A percentile compares a stretch with the other conserved stretches of the same genome.
phyloP scores from a whole-genome alignment of 495 filamentous ascomycete genomes.

The Choiromyces venosus region DNA sequence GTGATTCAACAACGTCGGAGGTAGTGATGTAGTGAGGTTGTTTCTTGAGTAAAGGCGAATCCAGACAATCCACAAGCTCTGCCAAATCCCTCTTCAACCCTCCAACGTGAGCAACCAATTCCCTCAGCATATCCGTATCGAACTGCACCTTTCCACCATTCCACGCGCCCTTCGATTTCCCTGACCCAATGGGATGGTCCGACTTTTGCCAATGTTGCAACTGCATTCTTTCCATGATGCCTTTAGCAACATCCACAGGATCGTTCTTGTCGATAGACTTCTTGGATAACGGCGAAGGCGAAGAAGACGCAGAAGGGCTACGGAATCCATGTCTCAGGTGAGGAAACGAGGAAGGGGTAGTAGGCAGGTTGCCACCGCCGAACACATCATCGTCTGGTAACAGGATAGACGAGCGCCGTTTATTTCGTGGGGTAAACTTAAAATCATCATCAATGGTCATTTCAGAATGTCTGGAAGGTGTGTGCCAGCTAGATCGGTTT shows the following conservation, averaged over 20 bases:
- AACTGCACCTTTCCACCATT: slow-evolving; percentile 35
- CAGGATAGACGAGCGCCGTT: slow-evolving; percentile 54
- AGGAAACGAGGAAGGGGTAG: slow-evolving; percentile 17
- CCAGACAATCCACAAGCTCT: slow-evolving; percentile 21
- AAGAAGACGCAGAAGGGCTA: slow-evolving; percentile 33
- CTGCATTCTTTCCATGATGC: slow-evolving; percentile 41
- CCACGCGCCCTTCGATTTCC: slow-evolving; percentile 19
- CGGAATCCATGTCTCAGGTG: slow-evolving; percentile 21
- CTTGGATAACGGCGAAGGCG: slow-evolving; percentile 33
- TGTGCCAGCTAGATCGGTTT: slow-evolving; percentile 25
- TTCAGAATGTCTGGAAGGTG: slow-evolving; percentile 40
- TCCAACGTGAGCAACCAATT: slow-evolving; percentile 37
- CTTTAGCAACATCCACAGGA: slow-evolving; percentile 39
- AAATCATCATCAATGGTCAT: slow-evolving; percentile 49
- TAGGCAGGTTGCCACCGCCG: slow-evolving; percentile 47
- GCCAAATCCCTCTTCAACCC: slow-evolving; percentile 33
- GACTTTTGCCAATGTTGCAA: slow-evolving; percentile 31
- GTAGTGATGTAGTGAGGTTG: background rate
- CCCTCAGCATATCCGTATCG: slow-evolving; percentile 40
- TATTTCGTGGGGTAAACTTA: slow-evolving; percentile 43
- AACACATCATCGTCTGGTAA: slow-evolving; percentile 62
- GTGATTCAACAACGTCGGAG: slow-evolving; percentile 21
- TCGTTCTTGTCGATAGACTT: slow-evolving; percentile 40
- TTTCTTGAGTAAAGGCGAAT: slow-evolving; percentile 1
- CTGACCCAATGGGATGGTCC: slow-evolving; percentile 17